Conservation (phyloP, 768 basidiomycete species). For the Leccinum boreale region DNA sequence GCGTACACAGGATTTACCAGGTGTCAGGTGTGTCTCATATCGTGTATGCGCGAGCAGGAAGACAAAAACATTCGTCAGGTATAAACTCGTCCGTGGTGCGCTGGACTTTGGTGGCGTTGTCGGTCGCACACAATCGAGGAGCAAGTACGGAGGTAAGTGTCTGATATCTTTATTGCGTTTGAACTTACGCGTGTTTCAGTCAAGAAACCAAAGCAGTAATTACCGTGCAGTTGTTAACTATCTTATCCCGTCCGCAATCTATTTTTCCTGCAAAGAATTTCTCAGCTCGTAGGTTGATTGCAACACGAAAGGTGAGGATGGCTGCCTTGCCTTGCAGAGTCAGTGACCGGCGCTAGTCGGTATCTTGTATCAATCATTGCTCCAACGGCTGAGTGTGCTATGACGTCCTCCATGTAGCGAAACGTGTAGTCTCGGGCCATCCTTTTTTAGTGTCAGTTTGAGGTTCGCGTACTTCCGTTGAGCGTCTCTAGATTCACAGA, state of each 20-base stretch:
- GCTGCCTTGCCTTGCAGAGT: no score
- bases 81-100: conserved; percentile 92
- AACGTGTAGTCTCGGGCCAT: no score
- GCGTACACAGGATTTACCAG: conserved; percentile 94
- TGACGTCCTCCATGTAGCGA: no score
- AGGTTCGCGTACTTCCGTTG: no score
- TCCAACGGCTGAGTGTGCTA: background rate
- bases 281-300: background rate
- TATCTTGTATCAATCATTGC: background rate
- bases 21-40: conserved; percentile 72
- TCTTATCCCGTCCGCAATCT: background rate
- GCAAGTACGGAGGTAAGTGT: conserved; percentile 84
- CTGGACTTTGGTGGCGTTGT: conserved; percentile 90
- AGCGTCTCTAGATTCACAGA: no score
- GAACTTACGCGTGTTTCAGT: conserved; percentile 38
- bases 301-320: no score
- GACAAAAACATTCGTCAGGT: conserved; percentile 46
- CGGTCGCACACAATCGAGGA: conserved; percentile 74
- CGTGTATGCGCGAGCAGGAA: background rate
- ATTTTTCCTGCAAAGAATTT: background rate
- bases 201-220: conserved; percentile 84
- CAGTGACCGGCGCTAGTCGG: background rate
- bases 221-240: background rate
- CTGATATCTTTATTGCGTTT: background rate
- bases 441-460: no score